Base-by-base conservation (phyloP, 2,329 filamentous ascomycete species). In the Hysterium pulicare region DNA sequence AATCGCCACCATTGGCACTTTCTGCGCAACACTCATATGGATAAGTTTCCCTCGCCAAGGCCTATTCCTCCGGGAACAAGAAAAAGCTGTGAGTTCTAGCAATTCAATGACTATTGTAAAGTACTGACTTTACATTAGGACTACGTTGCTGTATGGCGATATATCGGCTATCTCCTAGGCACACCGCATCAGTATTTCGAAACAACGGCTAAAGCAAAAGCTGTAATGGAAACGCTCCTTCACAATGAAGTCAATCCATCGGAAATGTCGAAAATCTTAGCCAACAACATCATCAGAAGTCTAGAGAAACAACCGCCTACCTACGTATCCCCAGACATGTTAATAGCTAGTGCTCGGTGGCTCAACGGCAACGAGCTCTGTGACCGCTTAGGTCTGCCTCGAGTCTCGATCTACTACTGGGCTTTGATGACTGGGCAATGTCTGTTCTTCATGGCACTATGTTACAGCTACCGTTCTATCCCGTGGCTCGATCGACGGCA, bases 61-160 rank as follows among this genome's bases (percentile, higher is more conserved):
- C 2, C 81, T 91, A 41, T 82, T 71, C 50, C 68, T 87, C 20
- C 74, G 75, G 0, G 44, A 72, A 21, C 76, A 78, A 44, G 86
- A 91, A 58, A 80, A 78, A 2, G 58, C n/a, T n/a, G n/a, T n/a
- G n/a, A n/a, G n/a, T n/a, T n/a, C n/a, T n/a, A n/a, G n/a, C n/a
- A n/a, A n/a, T n/a, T n/a, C n/a, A n/a, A n/a, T n/a, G n/a, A n/a
- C n/a, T n/a, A n/a, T n/a, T n/a, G n/a, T n/a, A n/a, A n/a, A n/a
- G n/a, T n/a, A n/a, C n/a, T n/a, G n/a, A n/a, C n/a, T n/a, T n/a
- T n/a, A n/a, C n/a, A n/a, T n/a, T n/a, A 59, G 2, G 86, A 90
- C 55, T 90, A 87, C 58, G 72, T 87, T 33, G 84, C 86, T 0
- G 69, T 91, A 1, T 91, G 86, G 86, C 77, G 86, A 2, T 85